phyloP scores from a whole-genome alignment of 768 basidiomycete genomes.

The Lactarius pseudohatsudake region DNA sequence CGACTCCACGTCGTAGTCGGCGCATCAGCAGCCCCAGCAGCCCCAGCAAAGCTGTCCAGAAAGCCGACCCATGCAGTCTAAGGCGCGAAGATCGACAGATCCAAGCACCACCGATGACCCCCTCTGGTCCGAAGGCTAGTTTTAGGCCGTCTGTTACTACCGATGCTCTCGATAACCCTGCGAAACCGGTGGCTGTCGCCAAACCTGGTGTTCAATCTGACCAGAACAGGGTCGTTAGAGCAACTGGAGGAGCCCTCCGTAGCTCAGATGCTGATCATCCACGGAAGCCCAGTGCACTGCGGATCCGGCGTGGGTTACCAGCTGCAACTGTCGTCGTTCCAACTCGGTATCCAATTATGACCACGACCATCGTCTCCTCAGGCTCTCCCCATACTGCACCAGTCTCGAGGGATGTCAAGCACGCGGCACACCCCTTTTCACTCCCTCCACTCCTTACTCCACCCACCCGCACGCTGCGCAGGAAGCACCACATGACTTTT shows the following conservation, averaged over 20 bases:
- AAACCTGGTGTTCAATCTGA: background rate
- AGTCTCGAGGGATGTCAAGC: background rate
- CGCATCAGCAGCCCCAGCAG: slow-evolving; percentile 22
- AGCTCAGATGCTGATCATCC: background rate
- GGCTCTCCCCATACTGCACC: background rate
- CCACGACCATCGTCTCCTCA: background rate
- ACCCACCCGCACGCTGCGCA: slow-evolving; percentile 19
- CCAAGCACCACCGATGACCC: background rate
- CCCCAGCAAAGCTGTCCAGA: slow-evolving; percentile 3
- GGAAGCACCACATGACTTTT: slow-evolving; percentile 26
- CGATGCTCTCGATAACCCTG: background rate
- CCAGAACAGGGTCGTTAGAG: slow-evolving; percentile 6
- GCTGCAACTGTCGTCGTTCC: slow-evolving; percentile 10
- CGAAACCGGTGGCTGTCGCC: background rate
- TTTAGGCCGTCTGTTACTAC: background rate
- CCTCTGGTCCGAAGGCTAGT: background rate
- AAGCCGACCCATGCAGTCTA: background rate
- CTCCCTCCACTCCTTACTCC: slow-evolving; percentile 22
- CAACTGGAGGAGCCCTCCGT: background rate
- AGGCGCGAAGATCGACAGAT: background rate
- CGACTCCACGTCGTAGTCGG: slow-evolving; percentile 13
- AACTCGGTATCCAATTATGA: slow-evolving; percentile 3
- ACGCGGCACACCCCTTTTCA: slow-evolving; percentile 9
- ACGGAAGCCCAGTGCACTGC: background rate
- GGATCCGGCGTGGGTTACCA: slow-evolving; percentile 20